phyloP scores from a whole-genome alignment of 148 eudicot species.

The Gaultheria prostrata region DNA sequence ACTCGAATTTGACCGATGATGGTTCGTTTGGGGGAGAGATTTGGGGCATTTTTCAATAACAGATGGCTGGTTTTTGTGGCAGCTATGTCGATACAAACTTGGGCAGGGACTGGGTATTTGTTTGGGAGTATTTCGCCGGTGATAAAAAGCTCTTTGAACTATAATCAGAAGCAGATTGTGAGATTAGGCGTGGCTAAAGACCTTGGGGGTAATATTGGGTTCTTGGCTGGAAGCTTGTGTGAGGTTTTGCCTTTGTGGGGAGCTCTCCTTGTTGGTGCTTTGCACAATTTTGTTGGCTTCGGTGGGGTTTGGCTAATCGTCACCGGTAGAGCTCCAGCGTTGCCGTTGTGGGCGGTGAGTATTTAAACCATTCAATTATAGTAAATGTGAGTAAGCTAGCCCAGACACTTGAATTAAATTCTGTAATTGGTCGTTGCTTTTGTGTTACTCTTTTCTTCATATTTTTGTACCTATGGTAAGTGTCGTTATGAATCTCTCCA shows the following conservation, averaged over 20 bases:
- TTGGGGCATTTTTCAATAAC: slow-evolving; percentile 16
- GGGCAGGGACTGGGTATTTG: slow-evolving; percentile 85
- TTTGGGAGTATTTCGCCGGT: slow-evolving; percentile 93
- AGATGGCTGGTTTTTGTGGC: slow-evolving; percentile 30
- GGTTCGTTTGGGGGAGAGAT: slow-evolving; percentile 8
- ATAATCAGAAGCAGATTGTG: slow-evolving; percentile 83
- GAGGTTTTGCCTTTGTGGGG: slow-evolving; percentile 87
- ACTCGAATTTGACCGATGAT: slow-evolving; percentile 3
- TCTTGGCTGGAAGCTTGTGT: slow-evolving; percentile 81
- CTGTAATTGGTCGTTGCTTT: no score
- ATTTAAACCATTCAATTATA: neutral
- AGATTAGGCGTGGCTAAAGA: slow-evolving; percentile 92
- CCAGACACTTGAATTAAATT: no score
- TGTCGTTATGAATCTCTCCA: no score
- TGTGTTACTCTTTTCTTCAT: no score
- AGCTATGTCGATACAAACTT: slow-evolving; percentile 84
- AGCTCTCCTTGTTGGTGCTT: slow-evolving; percentile 81
- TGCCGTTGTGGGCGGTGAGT: slow-evolving; percentile 98
- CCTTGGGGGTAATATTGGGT: slow-evolving; percentile 90
- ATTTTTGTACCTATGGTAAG: no score
- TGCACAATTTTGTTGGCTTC: slow-evolving; percentile 82
- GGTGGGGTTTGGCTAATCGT: slow-evolving; percentile 91
- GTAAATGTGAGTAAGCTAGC: no score
- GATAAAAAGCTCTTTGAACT: slow-evolving; percentile 63
- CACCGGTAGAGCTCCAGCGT: slow-evolving; percentile 53